Evolutionary conservation across 2,329 filamentous ascomycete species (phyloP).

Genomic region (Zymoseptoria brevis): DNA sequence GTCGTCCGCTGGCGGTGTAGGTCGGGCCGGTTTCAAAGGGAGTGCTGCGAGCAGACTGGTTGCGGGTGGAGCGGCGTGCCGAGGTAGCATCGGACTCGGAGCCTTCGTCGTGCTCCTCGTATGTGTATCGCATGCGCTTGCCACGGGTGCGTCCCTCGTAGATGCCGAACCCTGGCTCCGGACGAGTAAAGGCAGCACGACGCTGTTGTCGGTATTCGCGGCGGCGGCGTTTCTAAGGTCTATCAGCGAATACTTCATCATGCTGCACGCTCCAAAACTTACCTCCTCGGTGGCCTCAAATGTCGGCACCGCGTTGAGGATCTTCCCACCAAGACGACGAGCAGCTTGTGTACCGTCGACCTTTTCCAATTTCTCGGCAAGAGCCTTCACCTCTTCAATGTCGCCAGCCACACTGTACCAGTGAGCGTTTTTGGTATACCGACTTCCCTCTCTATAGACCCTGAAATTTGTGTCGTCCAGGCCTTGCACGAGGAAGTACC

Average conservation of each 20-base stretch:
- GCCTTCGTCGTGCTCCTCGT: slow-evolving; percentile 65
- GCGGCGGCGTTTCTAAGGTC: slow-evolving; percentile 70
- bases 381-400: slow-evolving; percentile 72
- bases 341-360: slow-evolving; percentile 76
- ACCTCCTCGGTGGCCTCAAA: slow-evolving; percentile 93
- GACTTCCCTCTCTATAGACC: slow-evolving; percentile 88
- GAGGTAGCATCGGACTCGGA: slow-evolving; percentile 63
- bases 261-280: slow-evolving; percentile 22
- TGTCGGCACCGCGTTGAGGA: slow-evolving; percentile 69
- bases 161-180: slow-evolving; percentile 80
- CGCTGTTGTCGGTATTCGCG: slow-evolving; percentile 83
- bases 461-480: slow-evolving; percentile 90
- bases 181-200: slow-evolving; percentile 78
- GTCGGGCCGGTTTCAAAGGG: slow-evolving; percentile 61
- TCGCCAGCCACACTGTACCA: slow-evolving; percentile 91
- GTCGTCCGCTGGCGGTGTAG: slow-evolving; percentile 77
- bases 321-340: slow-evolving; percentile 67
- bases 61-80: slow-evolving; percentile 55
- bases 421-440: slow-evolving; percentile 59
- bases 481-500: slow-evolving; percentile 90
- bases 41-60: slow-evolving; percentile 55
- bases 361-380: slow-evolving; percentile 68
- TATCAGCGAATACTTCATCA: slow-evolving; percentile 7
- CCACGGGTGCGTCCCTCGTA: slow-evolving; percentile 95
- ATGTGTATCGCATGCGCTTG: slow-evolving; percentile 95